phyloP scores from a whole-genome alignment of 2,329 filamentous ascomycete species.

The Pyricularia sp. region DNA sequence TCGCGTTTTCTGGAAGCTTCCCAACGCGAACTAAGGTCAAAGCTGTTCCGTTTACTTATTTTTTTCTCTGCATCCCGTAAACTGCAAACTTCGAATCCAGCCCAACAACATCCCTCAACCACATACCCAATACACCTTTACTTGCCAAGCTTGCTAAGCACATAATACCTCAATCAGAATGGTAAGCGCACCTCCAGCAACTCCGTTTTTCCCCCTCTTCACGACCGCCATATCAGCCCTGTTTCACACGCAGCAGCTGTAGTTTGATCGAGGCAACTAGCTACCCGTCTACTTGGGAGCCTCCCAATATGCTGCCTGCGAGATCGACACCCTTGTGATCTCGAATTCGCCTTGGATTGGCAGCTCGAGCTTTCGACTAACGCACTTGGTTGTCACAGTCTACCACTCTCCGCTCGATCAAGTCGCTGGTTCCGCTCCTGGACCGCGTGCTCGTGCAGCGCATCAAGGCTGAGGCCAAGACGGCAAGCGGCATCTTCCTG shows the following conservation, averaged over 20 bases:
- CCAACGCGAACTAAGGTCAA: neutral
- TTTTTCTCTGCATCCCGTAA: neutral
- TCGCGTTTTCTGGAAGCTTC: slow-evolving; percentile 6
- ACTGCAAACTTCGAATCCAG: neutral
- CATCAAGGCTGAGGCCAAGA: slow-evolving; percentile 95
- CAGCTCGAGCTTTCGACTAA: neutral
- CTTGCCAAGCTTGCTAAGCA: neutral
- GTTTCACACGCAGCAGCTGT: neutral
- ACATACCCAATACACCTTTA: neutral
- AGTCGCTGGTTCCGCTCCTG: slow-evolving; percentile 86
- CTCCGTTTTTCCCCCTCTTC: neutral
- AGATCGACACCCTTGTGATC: neutral
- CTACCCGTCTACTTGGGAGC: neutral
- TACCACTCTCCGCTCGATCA: slow-evolving; percentile 86
- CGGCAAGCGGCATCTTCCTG: slow-evolving; percentile 92
- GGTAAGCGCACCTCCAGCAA: neutral
- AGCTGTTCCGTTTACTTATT: slow-evolving; percentile 1
- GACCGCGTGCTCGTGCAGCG: slow-evolving; percentile 98
- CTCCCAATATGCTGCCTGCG: neutral
- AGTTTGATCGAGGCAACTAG: neutral
- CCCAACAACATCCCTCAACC: neutral
- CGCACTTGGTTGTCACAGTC: slow-evolving; percentile 28
- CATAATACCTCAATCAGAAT: neutral
- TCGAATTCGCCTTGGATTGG: neutral
- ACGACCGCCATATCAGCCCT: neutral